A percentile compares a stretch with the other conserved stretches of the same genome.
Conservation (phyloP, 2,329 filamentous ascomycete genomes). For the Aureobasidium sp. region DNA sequence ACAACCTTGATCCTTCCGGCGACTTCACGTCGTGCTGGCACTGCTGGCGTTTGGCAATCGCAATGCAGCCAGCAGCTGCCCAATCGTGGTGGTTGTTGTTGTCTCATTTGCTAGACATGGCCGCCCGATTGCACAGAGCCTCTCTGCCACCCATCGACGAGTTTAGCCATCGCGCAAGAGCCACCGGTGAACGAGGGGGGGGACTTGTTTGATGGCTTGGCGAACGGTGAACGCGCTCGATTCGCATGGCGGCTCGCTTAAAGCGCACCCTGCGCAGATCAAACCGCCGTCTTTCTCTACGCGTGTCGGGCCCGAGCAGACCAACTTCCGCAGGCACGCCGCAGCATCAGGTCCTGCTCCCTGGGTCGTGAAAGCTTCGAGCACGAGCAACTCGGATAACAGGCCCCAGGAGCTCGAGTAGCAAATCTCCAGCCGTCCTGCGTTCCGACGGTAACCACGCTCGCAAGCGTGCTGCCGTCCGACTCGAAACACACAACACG, state of each 20-base stretch:
- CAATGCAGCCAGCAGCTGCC: not conserved
- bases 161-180: constrained; percentile 10
- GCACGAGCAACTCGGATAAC: constrained; percentile 11
- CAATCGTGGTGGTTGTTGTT: not conserved
- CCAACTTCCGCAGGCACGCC: constrained; percentile 13
- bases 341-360: not conserved
- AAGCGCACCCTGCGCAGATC: constrained; percentile 9
- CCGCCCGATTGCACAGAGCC: not conserved
- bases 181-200: constrained; percentile 4
- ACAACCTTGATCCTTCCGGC: not conserved
- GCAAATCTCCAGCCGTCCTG: constrained; percentile 4
- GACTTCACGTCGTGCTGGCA: constrained; percentile 5
- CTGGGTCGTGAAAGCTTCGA: constrained; percentile 3
- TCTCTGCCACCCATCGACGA: not conserved
- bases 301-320: constrained; percentile 8
- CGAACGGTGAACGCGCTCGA: constrained; percentile 4
- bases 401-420: constrained; percentile 8
- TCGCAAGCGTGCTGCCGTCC: not conserved
- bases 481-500: constrained; percentile 6
- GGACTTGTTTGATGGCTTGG: constrained; percentile 11
- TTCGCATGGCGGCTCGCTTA: constrained; percentile 14
- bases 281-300: constrained; percentile 12
- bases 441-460: constrained; percentile 6
- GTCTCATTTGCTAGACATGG: not conserved
- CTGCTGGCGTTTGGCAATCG: not conserved